Base-by-base conservation (phyloP, 1,284 basidiomycete species). In the Pyrrhoderma lamaoense region DNA sequence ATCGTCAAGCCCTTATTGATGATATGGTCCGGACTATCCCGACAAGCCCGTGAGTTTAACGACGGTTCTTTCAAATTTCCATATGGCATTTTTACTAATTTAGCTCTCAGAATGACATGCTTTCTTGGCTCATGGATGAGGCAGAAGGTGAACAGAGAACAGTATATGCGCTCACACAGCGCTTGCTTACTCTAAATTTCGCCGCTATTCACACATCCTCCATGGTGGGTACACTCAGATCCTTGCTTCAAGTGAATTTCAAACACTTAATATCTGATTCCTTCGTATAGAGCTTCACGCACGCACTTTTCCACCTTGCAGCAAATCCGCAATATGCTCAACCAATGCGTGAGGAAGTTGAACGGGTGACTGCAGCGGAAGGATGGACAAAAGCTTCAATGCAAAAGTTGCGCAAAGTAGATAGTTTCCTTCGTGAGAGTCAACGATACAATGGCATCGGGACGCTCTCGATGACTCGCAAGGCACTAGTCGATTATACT, bases 351-450 rank as follows among this genome's bases (percentile, higher is more conserved):
- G 69, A 74, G 42, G 76, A 79, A 56, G 62, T 76, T 0, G 67
- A 71, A 23, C 40, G 47, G 0, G 60, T 70, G 3, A 51, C 71
- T 7, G 51, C 55, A 0, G 59, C 62, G 36, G 66, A 74, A 14
- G 73, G 75, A 0, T 74, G 74, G 71, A 70, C 69, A 1, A 75
- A 75, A 57, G 57, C 56, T 0, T 64, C 69, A 0, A 60, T 78
- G 47, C 59, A 57, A 8, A 72, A 70, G 45, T 68, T 77, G 69
- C 60, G 61, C 46, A 73, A 72, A 50, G 55, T 77, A 18, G 75
- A 79, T 55, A 77, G 74, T 53, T 75, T 77, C 58, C 55, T 79
- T 43, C 69, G 72, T 45, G 75, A 77, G 55, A 67, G 69, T 1
- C 67, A 70, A 50, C 63, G 74, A 8, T 52, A 67, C 39, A 66